Conservation (phyloP, 345 rosid species). For the Populus ilicifolia region DNA sequence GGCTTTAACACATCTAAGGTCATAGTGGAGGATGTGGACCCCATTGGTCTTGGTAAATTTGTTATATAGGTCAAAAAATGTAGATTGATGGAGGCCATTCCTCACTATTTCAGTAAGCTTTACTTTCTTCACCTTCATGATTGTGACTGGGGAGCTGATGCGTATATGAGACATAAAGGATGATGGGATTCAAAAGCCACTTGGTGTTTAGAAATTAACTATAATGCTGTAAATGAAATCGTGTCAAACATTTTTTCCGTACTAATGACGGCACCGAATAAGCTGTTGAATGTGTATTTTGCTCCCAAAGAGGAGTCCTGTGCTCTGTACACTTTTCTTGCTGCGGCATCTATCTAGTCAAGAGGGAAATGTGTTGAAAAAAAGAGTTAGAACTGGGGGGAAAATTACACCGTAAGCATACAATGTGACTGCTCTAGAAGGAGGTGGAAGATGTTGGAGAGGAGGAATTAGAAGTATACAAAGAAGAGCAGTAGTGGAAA, state of each 20-base stretch:
- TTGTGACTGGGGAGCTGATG: neutral
- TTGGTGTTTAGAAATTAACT: neutral
- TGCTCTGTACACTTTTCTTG: no score
- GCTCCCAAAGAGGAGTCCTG: no score
- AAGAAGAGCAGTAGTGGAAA: constrained; percentile 36
- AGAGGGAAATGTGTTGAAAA: no score
- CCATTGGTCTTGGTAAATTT: constrained; percentile 3
- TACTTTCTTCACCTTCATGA: constrained; percentile 1
- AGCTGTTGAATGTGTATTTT: no score
- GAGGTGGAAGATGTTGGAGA: constrained; percentile 5
- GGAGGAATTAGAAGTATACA: neutral
- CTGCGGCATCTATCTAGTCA: no score
- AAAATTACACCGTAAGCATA: no score
- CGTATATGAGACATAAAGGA: neutral
- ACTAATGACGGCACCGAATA: no score
- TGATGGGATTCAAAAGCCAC: neutral
- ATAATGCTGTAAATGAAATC: neutral
- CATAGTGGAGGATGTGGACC: constrained; percentile 20
- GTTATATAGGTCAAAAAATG: neutral
- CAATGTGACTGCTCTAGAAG: neutral
- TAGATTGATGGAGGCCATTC: constrained; percentile 14
- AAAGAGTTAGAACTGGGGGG: neutral
- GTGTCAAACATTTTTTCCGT: no score
- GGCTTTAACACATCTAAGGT: constrained; percentile 4
- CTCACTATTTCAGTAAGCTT: neutral